These are phyloP conservation scores for Coprinopsis cinerea DNA, from an alignment of 768 basidiomycete genomes.

Conservation along the genomic window DNA sequence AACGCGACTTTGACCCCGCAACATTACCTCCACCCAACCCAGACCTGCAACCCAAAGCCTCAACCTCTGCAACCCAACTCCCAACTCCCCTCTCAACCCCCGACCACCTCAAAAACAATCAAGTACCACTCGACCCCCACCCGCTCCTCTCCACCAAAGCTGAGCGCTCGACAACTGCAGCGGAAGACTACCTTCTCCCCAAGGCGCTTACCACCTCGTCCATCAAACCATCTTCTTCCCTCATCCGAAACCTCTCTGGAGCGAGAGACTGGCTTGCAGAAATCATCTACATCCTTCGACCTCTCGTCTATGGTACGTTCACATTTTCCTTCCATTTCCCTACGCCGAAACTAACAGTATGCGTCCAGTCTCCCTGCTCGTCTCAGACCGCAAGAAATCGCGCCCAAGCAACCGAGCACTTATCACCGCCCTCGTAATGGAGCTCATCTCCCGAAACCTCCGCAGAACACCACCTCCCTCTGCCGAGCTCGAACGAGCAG, in stretches of 20 bases:
- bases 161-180: conserved; percentile 44
- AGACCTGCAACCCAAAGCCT: conserved; percentile 60
- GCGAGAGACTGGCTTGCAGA: conserved; percentile 75
- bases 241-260: conserved; percentile 55
- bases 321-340: not conserved
- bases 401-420: conserved; percentile 57
- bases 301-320: conserved; percentile 64
- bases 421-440: conserved; percentile 57
- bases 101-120: conserved; percentile 79
- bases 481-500: conserved; percentile 60
- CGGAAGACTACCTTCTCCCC: conserved; percentile 79
- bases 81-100: conserved; percentile 59
- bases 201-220: conserved; percentile 71
- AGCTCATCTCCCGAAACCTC: conserved; percentile 68
- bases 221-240: conserved; percentile 64
- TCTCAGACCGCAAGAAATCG: conserved; percentile 27
- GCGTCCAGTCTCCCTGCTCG: conserved; percentile 35
- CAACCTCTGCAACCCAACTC: conserved; percentile 51
- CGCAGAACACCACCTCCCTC: conserved; percentile 62
- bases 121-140: conserved; percentile 58
- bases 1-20: conserved; percentile 81
- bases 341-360: conserved; percentile 9
- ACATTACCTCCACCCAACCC: conserved; percentile 43
- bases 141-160: conserved; percentile 51
- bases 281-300: conserved; percentile 62